Conservation (phyloP, 441 rosid genomes). For the Iberis amara region DNA sequence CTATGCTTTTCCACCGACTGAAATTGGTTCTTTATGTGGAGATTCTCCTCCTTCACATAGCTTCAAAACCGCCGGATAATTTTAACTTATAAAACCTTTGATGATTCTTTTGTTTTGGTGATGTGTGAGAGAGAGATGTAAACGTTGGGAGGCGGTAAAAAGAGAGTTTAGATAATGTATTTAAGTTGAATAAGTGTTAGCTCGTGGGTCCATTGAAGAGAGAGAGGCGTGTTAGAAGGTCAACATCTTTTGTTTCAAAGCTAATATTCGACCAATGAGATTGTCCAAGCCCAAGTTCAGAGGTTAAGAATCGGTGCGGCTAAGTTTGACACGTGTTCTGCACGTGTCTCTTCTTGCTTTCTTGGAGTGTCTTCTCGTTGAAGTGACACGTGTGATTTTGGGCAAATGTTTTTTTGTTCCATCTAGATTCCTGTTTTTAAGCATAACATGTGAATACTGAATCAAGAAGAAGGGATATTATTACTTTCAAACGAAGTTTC, state of each 20-base stretch:
- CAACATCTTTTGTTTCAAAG: slow-evolving; percentile 23
- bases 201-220: too few species aligned
- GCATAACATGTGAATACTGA: too few species aligned
- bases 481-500: too few species aligned
- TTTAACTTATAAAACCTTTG: background rate
- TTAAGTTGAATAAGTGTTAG: background rate
- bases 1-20: slow-evolving; percentile 13
- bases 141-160: slow-evolving; percentile 25
- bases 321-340: slow-evolving; percentile 22
- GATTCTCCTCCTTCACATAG: slow-evolving; percentile 17
- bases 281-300: slow-evolving; percentile 31
- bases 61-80: slow-evolving; percentile 7
- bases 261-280: slow-evolving; percentile 19
- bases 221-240: slow-evolving; percentile 25
- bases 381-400: slow-evolving; percentile 19
- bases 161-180: slow-evolving; percentile 15
- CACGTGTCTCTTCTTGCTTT: slow-evolving; percentile 19
- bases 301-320: slow-evolving; percentile 21
- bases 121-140: slow-evolving; percentile 1
- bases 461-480: too few species aligned
- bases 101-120: background rate
- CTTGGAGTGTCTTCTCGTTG: slow-evolving; percentile 21
- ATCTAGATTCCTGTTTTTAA: background rate
- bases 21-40: background rate
- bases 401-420: background rate